A percentile compares a stretch with the other conserved stretches of the same genome.
These are phyloP conservation scores for Venustampulla echinocandica DNA, from an alignment of 495 filamentous ascomycete species.

Conservation along the genomic window DNA sequence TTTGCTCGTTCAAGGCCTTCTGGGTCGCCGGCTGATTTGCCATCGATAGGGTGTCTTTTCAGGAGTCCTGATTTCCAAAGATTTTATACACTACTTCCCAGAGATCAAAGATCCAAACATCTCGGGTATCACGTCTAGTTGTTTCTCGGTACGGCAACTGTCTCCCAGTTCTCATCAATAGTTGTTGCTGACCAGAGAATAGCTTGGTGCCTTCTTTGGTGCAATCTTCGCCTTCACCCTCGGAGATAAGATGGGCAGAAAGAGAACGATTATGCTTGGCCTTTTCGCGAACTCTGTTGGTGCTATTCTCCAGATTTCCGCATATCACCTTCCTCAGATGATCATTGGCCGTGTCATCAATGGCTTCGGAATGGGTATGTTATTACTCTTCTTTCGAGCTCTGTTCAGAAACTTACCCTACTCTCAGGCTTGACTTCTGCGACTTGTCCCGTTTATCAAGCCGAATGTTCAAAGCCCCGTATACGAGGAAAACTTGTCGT, in stretches of 20 bases:
- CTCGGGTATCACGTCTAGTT: too few species aligned
- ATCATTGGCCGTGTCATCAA: slow-evolving; percentile 38
- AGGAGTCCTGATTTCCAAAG: slow-evolving; percentile 40
- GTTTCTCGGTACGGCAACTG: too few species aligned
- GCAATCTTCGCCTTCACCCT: slow-evolving; percentile 61
- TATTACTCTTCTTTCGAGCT: too few species aligned
- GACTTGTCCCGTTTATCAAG: slow-evolving; percentile 23
- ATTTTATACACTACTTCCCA: slow-evolving; percentile 59
- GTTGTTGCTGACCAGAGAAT: slow-evolving; percentile 74
- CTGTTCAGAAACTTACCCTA: too few species aligned
- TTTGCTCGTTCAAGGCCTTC: too few species aligned
- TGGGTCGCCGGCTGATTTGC: too few species aligned
- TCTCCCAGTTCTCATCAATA: too few species aligned
- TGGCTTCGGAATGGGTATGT: slow-evolving; percentile 57
- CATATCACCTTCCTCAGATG: slow-evolving; percentile 52
- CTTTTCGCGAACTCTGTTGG: slow-evolving; percentile 6
- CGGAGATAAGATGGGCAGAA: slow-evolving; percentile 61
- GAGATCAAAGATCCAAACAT: slow-evolving; percentile 50
- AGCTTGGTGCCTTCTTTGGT: slow-evolving; percentile 67
- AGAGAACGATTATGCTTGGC: slow-evolving; percentile 35
- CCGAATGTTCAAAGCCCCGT: slow-evolving; percentile 24
- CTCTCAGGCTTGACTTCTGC: slow-evolving; percentile 24
- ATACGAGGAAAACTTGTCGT: slow-evolving; percentile 30
- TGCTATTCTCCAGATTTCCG: slow-evolving; percentile 24
- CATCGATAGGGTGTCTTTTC: slow-evolving; percentile 74